phyloP scores from a whole-genome alignment of 2,329 filamentous ascomycete genomes.

The Cytospora paraplurivora region DNA sequence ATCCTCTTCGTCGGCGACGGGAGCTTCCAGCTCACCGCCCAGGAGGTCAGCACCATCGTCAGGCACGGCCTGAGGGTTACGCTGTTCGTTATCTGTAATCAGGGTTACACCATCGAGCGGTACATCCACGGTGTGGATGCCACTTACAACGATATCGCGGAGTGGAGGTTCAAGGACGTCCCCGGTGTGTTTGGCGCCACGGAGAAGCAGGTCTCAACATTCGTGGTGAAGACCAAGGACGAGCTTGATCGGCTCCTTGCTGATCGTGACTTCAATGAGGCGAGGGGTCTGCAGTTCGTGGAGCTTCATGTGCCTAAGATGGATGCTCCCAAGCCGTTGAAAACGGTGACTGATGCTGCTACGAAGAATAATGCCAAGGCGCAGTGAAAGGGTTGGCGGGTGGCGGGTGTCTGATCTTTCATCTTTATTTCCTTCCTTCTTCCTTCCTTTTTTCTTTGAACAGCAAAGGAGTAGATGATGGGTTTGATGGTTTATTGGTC shows the following conservation, averaged over 20 bases:
- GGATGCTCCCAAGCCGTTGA: conserved; percentile 72
- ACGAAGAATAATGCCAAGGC: conserved; percentile 65
- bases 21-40: conserved; percentile 80
- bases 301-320: conserved; percentile 80
- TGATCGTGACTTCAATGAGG: conserved; percentile 64
- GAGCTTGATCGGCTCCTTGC: conserved; percentile 67
- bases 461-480: too few species aligned
- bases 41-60: conserved; percentile 84
- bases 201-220: conserved; percentile 60
- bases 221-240: conserved; percentile 68
- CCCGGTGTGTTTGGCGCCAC: conserved; percentile 67
- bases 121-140: conserved; percentile 83
- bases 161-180: conserved; percentile 73
- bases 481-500: too few species aligned
- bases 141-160: conserved; percentile 76
- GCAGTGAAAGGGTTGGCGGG: conserved; percentile 27
- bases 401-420: too few species aligned
- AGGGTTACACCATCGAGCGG: conserved; percentile 87
- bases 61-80: conserved; percentile 73
- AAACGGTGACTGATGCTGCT: conserved; percentile 70
- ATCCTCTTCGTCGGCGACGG: conserved; percentile 90
- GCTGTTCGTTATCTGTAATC: conserved; percentile 86
- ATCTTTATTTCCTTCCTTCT: too few species aligned
- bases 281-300: conserved; percentile 66
- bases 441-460: too few species aligned